phyloP scores from a whole-genome alignment of 345 rosid genomes.

The Eucalyptus camaldulensis region DNA sequence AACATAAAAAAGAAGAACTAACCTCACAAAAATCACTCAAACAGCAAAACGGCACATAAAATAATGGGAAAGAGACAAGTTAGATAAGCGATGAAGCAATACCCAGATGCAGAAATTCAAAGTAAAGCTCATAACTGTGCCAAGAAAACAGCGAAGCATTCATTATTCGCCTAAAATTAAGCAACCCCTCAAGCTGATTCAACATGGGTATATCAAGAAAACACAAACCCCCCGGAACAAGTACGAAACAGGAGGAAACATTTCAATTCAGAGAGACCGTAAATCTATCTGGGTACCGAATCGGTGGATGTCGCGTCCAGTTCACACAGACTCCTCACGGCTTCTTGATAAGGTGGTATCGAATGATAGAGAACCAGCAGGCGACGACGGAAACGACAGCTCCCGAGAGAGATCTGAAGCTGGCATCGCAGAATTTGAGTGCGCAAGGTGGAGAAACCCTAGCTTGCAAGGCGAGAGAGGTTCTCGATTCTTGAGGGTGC shows the following conservation, averaged over 20 bases:
- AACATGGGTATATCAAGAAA: not conserved
- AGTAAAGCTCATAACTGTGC: not conserved
- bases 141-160: not conserved
- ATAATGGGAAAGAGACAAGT: not conserved
- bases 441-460: not conserved
- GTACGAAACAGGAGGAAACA: not conserved
- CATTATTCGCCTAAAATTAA: not conserved
- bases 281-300: not conserved
- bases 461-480: not conserved
- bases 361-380: not conserved
- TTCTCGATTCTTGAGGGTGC: not conserved
- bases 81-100: not conserved
- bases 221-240: not conserved
- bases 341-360: not conserved
- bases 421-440: not conserved
- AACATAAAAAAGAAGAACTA: not conserved
- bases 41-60: not conserved
- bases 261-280: not conserved
- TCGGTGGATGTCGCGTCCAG: not conserved
- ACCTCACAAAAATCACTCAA: not conserved
- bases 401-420: not conserved
- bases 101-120: not conserved
- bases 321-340: not conserved
- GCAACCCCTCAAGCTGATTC: not conserved
- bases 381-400: not conserved